Conservation (phyloP, 306 rosid species). For the Lathyrus oleraceus region DNA sequence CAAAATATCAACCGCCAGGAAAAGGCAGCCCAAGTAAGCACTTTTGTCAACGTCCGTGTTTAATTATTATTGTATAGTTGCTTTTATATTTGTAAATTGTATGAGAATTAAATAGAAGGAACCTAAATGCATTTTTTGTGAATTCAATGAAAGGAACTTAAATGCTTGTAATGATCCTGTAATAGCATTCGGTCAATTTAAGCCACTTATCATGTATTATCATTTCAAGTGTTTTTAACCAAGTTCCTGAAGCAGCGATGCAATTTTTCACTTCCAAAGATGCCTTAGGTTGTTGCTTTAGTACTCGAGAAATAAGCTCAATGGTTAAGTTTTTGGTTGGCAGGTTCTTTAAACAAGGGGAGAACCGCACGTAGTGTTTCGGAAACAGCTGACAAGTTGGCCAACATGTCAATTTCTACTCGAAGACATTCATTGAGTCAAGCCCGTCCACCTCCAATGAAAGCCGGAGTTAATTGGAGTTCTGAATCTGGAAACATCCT, state of each 20-base stretch:
- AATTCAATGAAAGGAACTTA: neutral
- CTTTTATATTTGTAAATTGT: neutral
- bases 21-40: slow-evolving; percentile 74
- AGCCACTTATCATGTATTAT: neutral
- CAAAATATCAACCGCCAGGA: slow-evolving; percentile 69
- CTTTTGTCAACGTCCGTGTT: neutral
- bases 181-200: neutral
- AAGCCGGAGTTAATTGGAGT: slow-evolving; percentile 75
- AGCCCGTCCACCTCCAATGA: slow-evolving; percentile 67
- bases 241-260: slow-evolving; percentile 4
- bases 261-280: neutral
- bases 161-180: slow-evolving; percentile 1
- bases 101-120: neutral
- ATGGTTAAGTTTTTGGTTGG: slow-evolving; percentile 20
- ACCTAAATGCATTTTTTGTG: neutral
- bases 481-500: slow-evolving; percentile 63
- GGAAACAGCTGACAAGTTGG: slow-evolving; percentile 71
- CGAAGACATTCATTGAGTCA: slow-evolving; percentile 61
- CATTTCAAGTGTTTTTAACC: neutral
- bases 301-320: slow-evolving; percentile 5
- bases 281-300: slow-evolving; percentile 24
- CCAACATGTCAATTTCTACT: slow-evolving; percentile 62
- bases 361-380: slow-evolving; percentile 62
- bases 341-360: slow-evolving; percentile 64
- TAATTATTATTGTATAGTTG: slow-evolving; percentile 9